These are phyloP conservation scores for Dendrostoma leiphaemia DNA, from an alignment of 2,329 filamentous ascomycete species.

Conservation along the genomic window DNA sequence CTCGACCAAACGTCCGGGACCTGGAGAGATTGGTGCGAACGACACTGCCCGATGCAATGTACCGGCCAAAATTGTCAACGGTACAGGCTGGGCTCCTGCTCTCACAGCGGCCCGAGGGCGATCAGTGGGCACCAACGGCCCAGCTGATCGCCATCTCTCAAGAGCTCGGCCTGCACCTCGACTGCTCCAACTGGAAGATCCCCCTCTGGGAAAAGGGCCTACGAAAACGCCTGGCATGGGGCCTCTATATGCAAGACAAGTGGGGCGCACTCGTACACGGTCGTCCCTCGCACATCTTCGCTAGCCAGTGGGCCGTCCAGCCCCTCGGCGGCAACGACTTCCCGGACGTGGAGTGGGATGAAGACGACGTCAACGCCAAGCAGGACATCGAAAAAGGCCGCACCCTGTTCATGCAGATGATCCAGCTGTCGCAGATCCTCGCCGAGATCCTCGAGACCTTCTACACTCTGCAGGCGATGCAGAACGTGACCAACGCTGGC, in stretches of 20 bases:
- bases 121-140: slow-evolving; percentile 48
- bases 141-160: slow-evolving; percentile 57
- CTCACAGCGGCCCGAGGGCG: slow-evolving; percentile 45
- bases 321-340: slow-evolving; percentile 67
- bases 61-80: slow-evolving; percentile 53
- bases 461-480: slow-evolving; percentile 75
- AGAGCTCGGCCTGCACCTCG: slow-evolving; percentile 58
- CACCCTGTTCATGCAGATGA: slow-evolving; percentile 72
- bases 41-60: slow-evolving; percentile 46
- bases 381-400: slow-evolving; percentile 66
- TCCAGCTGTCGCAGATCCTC: slow-evolving; percentile 71
- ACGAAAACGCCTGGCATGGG: slow-evolving; percentile 62
- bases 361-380: slow-evolving; percentile 59
- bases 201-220: slow-evolving; percentile 62
- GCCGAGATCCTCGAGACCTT: slow-evolving; percentile 81
- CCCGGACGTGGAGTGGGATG: slow-evolving; percentile 67
- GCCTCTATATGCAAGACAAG: slow-evolving; percentile 63
- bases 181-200: slow-evolving; percentile 61
- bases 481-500: slow-evolving; percentile 64
- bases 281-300: slow-evolving; percentile 72
- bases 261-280: slow-evolving; percentile 86
- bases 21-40: slow-evolving; percentile 35
- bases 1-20: slow-evolving; percentile 37
- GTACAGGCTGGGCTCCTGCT: slow-evolving; percentile 54
- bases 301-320: slow-evolving; percentile 74